Percentiles rank a stretch among this genome's conserved stretches.
Evolutionary conservation across 371 early-diverging fungal genomes (phyloP).

Genomic region (Mucor saturninus): DNA sequence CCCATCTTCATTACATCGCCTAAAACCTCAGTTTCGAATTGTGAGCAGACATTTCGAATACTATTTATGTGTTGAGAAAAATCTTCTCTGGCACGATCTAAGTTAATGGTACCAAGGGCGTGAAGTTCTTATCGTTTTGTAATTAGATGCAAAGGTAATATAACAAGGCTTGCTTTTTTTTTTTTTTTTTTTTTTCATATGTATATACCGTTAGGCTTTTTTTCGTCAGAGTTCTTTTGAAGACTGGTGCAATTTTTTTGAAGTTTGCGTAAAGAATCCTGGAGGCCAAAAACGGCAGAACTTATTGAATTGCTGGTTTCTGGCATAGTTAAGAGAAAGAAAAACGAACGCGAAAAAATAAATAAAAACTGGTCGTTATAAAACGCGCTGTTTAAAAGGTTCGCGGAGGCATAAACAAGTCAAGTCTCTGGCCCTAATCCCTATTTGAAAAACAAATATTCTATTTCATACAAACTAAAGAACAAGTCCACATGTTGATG

Average conservation of each 20-base stretch:
- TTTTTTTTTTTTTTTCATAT: not conserved
- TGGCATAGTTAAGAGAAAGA: not conserved
- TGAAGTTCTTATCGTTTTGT: slow-evolving; percentile 45
- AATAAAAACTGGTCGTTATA: too few relatives aligned
- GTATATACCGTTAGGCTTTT: slow-evolving; percentile 30
- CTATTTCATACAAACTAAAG: too few relatives aligned
- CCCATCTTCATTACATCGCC: slow-evolving; percentile 66
- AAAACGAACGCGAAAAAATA: not conserved
- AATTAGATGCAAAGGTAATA: not conserved
- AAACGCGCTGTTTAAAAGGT: not conserved
- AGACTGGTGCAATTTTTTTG: slow-evolving; percentile 32
- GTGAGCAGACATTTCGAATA: slow-evolving; percentile 61
- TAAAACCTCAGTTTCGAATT: slow-evolving; percentile 63
- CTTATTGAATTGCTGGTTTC: slow-evolving; percentile 38
- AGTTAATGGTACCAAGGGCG: slow-evolving; percentile 59
- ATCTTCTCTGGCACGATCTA: slow-evolving; percentile 52
- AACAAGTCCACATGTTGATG: too few relatives aligned
- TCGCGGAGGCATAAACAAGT: too few relatives aligned
- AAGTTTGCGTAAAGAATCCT: slow-evolving; percentile 33
- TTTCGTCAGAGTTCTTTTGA: slow-evolving; percentile 5
- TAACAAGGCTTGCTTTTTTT: not conserved
- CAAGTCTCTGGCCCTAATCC: too few relatives aligned
- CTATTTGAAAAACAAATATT: too few relatives aligned
- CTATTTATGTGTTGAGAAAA: slow-evolving; percentile 55
- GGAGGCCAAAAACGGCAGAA: slow-evolving; percentile 44